Conservation (phyloP, 805 yeast species). For the Vanderwaltozyma verrucispora region DNA sequence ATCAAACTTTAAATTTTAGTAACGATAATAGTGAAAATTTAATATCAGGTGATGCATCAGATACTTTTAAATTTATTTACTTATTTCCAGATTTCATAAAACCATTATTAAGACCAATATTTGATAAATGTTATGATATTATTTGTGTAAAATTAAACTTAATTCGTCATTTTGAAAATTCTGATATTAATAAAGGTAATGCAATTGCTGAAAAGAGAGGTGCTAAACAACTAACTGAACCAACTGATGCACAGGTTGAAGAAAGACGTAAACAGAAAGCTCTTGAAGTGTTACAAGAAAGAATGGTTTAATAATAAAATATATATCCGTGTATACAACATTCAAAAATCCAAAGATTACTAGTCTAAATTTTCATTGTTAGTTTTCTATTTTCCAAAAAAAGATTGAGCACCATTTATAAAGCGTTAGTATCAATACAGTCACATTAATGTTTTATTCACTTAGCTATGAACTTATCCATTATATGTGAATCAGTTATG, state of each 20-base stretch:
- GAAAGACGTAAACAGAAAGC: conserved; percentile 75
- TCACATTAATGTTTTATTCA: no score
- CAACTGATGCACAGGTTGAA: conserved; percentile 28
- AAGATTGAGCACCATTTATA: no score
- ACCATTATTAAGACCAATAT: conserved; percentile 42
- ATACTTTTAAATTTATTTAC: conserved; percentile 70
- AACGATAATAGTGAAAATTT: conserved; percentile 28
- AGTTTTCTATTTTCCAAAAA: background rate
- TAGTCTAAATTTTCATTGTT: no score
- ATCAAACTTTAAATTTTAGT: conserved; percentile 39
- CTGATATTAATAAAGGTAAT: conserved; percentile 64
- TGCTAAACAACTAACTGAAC: conserved; percentile 14
- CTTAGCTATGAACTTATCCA: no score
- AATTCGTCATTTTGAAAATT: conserved; percentile 53
- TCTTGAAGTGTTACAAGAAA: conserved; percentile 60
- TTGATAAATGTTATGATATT: conserved; percentile 33
- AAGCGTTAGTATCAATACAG: no score
- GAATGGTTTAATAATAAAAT: conserved; percentile 36
- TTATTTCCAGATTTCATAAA: conserved; percentile 67
- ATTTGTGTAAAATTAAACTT: conserved; percentile 35
- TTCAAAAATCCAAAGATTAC: no score
- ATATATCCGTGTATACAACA: no score
- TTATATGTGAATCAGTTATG: no score
- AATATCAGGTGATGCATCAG: conserved; percentile 74
- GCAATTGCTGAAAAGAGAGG: conserved; percentile 54